These are phyloP conservation scores for Nothomitra cinnamomea DNA, from an alignment of 2,329 filamentous ascomycete genomes.

Conservation along the genomic window DNA sequence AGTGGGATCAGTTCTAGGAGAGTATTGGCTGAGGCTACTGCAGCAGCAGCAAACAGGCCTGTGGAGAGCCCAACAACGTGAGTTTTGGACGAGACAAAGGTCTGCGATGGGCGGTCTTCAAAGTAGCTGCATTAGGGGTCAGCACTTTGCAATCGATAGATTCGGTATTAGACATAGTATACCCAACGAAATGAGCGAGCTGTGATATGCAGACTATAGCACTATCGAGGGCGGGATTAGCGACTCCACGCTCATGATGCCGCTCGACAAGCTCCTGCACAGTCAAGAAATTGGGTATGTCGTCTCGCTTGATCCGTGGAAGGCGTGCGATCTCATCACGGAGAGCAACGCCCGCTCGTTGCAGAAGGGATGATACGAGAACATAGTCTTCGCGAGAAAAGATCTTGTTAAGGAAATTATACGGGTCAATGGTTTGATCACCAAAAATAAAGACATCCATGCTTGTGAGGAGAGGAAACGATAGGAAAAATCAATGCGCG, in stretches of 20 bases:
- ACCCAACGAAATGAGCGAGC: conserved; percentile 27
- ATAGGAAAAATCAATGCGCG: not conserved
- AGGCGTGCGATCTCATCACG: conserved; percentile 22
- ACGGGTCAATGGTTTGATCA: conserved; percentile 28
- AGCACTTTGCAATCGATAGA: not conserved
- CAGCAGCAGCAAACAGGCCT: conserved; percentile 6
- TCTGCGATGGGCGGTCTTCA: not conserved
- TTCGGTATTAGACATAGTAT: conserved; percentile 8
- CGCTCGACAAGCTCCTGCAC: conserved; percentile 22
- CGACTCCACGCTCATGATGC: conserved; percentile 12
- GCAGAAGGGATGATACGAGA: conserved; percentile 25
- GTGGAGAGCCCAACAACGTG: conserved; percentile 6
- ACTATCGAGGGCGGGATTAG: conserved; percentile 24
- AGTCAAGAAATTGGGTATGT: conserved; percentile 24
- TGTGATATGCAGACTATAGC: conserved; percentile 27
- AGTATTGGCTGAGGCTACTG: conserved; percentile 1
- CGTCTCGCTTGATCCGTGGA: conserved; percentile 19
- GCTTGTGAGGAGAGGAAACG: not conserved
- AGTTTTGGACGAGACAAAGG: conserved; percentile 2
- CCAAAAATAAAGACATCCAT: conserved; percentile 26
- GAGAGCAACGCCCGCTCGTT: conserved; percentile 25
- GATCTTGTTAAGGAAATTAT: conserved; percentile 24
- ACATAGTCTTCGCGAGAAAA: conserved; percentile 26
- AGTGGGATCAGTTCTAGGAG: conserved; percentile 6
- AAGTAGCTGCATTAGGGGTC: not conserved